Percentiles rank a stretch among this genome's conserved stretches.
Conservation (phyloP, 2,329 filamentous ascomycete species). For the Pseudogymnoascus sp. region DNA sequence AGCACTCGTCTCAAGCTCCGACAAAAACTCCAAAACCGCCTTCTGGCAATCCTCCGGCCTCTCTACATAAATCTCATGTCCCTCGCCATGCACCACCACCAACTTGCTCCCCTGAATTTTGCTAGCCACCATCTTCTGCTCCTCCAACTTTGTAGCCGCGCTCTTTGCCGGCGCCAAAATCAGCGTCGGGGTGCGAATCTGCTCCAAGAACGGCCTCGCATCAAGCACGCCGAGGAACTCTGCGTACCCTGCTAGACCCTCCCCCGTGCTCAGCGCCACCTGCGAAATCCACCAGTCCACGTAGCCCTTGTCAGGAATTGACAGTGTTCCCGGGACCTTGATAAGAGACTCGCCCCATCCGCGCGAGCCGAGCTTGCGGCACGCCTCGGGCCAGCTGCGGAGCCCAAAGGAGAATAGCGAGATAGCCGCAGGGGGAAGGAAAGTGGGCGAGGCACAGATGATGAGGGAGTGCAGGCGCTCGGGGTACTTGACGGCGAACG, state of each 20-base stretch:
- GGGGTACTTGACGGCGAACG: constrained; percentile 27
- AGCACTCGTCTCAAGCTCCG: too few relatives aligned
- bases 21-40: neutral
- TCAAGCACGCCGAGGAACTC: constrained; percentile 20
- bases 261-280: constrained; percentile 22
- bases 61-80: constrained; percentile 7
- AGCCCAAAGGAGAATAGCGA: neutral
- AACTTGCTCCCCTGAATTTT: constrained; percentile 21
- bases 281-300: constrained; percentile 27
- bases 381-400: neutral
- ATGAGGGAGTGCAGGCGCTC: constrained; percentile 25
- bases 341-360: constrained; percentile 27
- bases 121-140: neutral
- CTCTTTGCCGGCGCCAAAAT: constrained; percentile 28
- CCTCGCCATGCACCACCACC: neutral
- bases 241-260: constrained; percentile 29
- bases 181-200: constrained; percentile 24
- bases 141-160: constrained; percentile 18
- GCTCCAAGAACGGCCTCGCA: constrained; percentile 20
- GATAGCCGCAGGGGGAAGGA: neutral
- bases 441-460: constrained; percentile 26
- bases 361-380: constrained; percentile 25
- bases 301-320: constrained; percentile 23
- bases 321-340: constrained; percentile 26
- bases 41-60: neutral